Base-by-base conservation (phyloP, 805 yeast genomes). In the Candida bentonensis region DNA sequence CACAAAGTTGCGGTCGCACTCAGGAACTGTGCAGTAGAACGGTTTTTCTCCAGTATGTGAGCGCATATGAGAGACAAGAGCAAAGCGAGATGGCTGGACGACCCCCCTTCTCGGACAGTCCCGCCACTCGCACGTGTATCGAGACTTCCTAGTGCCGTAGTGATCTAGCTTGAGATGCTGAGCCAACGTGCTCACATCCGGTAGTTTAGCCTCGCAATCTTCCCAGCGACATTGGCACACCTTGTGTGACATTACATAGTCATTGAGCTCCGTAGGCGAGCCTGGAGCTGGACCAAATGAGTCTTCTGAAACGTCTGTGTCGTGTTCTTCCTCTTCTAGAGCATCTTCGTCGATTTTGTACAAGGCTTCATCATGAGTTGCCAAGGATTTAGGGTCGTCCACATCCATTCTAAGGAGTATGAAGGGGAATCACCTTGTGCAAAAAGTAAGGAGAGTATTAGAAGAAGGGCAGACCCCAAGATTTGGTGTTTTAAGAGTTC, bases 1-100 rank as follows among this genome's bases (percentile, higher is more conserved):
- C 0, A 76, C 69, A 53, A 78, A 79, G 40, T 69, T 69, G 48
- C 73, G 68, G 42, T 69, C 71, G 58, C 89, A 82, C 50, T 78
- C 83, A 1, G 83, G 83, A 13, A 79, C 63, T 1, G 73, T 67
- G 57, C 89, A 82, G 51, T 66, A 72, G 51, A 72, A 78, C 27
- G 84, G 84, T 52, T 70, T 70, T 52, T 79, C 82, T 1, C 81
- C 78, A 0, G 82, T 74, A 56, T 82, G 89, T 1, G 74, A 67
- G 45, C 84, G 58, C 50, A 79, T 64, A 54, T 81, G 89, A 0
- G 81, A 67, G 0, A 77, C 65, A 25, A 82, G 64, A 1, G 81
- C 79, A 58, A 73, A 72, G 42, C 78, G 55, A 9, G 76, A 70
- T 15, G 74, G 75, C 53, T 72, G 78, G 22, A 64, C 64, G 1